Evolutionary conservation across 495 filamentous ascomycete genomes (phyloP).

Genomic region (Daldinia bambusicola): DNA sequence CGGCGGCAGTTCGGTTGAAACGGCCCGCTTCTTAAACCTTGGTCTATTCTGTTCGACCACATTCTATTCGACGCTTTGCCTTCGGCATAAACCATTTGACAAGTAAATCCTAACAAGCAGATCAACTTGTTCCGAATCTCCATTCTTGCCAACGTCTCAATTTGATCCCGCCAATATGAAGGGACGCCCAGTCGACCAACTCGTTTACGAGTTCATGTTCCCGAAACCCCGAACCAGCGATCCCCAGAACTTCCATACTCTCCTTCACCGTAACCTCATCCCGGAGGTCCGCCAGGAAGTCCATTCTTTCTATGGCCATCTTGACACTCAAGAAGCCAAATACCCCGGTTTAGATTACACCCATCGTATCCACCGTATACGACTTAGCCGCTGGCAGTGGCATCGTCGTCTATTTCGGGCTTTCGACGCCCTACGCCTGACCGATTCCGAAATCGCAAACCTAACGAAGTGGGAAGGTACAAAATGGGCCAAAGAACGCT

Average conservation of each 20-base stretch:
- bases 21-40: constrained; percentile 9
- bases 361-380: constrained; percentile 80
- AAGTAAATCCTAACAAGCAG: constrained; percentile 8
- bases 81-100: not conserved
- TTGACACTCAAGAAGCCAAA: constrained; percentile 86
- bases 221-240: constrained; percentile 62
- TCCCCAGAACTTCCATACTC: constrained; percentile 62
- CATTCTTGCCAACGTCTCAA: not conserved
- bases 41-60: constrained; percentile 17
- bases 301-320: constrained; percentile 82
- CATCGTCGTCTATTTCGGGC: constrained; percentile 83
- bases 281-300: constrained; percentile 90
- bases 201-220: constrained; percentile 67
- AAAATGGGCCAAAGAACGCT: constrained; percentile 85
- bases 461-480: constrained; percentile 96
- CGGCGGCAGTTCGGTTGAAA: constrained; percentile 1
- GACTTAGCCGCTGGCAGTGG: constrained; percentile 81
- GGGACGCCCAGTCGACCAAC: constrained; percentile 61
- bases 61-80: constrained; percentile 17
- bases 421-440: constrained; percentile 82
- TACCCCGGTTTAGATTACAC: constrained; percentile 93
- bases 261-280: constrained; percentile 73
- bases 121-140: constrained; percentile 5
- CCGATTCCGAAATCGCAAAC: constrained; percentile 75
- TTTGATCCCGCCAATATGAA: constrained; percentile 56